Conservation (phyloP, 805 yeast species). For the Cyberlindnera xishuangbannaensis region DNA sequence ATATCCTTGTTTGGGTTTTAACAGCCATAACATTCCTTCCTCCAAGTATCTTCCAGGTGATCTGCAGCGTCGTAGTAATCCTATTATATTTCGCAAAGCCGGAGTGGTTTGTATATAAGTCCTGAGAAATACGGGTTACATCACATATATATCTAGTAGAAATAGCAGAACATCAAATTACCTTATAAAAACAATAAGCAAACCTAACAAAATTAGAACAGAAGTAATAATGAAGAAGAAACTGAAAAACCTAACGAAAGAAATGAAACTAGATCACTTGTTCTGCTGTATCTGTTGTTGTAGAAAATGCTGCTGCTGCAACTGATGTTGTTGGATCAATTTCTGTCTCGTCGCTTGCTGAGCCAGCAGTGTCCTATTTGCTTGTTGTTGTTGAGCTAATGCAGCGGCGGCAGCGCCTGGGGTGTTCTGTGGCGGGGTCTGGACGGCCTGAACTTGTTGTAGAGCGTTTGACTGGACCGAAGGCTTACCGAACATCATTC, state of each 20-base stretch:
- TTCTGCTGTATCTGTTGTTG: no score
- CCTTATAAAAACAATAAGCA: no score
- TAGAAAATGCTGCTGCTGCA: no score
- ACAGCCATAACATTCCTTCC: slow-evolving; percentile 16
- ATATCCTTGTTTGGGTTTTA: slow-evolving; percentile 12
- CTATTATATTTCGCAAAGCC: slow-evolving; percentile 12
- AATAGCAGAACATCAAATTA: no score
- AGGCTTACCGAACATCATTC: slow-evolving; percentile 16
- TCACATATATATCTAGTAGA: no score
- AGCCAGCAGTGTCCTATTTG: slow-evolving; percentile 11
- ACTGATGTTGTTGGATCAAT: no score
- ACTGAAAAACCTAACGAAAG: no score
- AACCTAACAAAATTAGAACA: no score
- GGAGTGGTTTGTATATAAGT: slow-evolving; percentile 11
- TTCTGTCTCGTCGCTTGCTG: slow-evolving; percentile 18
- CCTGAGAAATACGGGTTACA: no score
- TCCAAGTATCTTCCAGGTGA: slow-evolving; percentile 15
- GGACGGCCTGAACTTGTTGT: slow-evolving; percentile 2
- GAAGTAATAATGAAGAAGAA: no score
- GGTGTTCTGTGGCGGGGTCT: slow-evolving; percentile 5
- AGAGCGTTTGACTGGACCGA: slow-evolving; percentile 3
- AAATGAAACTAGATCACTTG: no score
- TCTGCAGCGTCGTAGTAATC: slow-evolving; percentile 4
- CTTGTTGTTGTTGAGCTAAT: slow-evolving; percentile 11
- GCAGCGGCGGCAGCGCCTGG: slow-evolving; percentile 8